phyloP scores from a whole-genome alignment of 768 basidiomycete species.

The Naganishia vaughanmartiniae region DNA sequence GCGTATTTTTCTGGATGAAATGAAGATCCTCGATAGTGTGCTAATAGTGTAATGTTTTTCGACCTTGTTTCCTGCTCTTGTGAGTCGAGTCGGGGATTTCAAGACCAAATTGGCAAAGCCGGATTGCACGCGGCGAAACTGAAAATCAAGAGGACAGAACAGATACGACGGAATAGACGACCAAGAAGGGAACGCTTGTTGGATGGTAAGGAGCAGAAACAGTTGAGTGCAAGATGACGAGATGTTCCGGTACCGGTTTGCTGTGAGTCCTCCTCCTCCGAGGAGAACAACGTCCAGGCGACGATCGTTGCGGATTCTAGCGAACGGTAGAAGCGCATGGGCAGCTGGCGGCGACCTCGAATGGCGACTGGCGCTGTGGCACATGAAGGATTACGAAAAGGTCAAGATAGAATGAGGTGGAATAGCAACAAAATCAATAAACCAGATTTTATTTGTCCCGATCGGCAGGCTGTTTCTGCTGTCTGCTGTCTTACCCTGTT shows the following conservation, averaged over 20 bases:
- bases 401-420: not conserved
- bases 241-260: not conserved
- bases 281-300: not conserved
- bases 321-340: not conserved
- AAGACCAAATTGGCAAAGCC: constrained; percentile 4
- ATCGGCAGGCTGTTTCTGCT: no score
- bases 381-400: not conserved
- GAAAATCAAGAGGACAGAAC: not conserved
- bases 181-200: not conserved
- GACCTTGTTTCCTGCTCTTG: not conserved
- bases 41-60: not conserved
- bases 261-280: not conserved
- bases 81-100: not conserved
- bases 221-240: constrained; percentile 9
- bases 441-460: not conserved
- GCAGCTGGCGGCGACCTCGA: no score
- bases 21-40: not conserved
- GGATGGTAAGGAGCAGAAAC: not conserved
- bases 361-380: not conserved
- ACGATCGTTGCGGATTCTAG: constrained; percentile 4
- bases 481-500: no score
- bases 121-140: not conserved
- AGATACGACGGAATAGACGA: not conserved
- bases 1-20: not conserved
- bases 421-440: not conserved